These are phyloP conservation scores for Quercus wislizeni DNA, from an alignment of 306 rosid genomes.

Conservation along the genomic window DNA sequence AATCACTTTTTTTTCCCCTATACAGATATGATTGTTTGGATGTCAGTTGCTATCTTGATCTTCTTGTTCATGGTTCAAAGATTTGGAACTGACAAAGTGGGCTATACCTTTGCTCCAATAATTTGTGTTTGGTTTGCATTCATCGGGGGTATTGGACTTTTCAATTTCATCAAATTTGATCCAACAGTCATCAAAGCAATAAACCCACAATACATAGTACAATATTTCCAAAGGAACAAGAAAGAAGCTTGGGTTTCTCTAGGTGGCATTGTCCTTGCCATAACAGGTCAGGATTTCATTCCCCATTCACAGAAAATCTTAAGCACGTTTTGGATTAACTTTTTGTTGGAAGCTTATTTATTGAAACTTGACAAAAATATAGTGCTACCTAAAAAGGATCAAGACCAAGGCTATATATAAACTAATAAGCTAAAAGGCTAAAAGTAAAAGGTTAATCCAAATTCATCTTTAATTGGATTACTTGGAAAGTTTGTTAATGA, in stretches of 20 bases:
- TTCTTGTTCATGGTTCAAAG: constrained; percentile 63
- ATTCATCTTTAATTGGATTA: not conserved
- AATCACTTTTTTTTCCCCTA: not conserved
- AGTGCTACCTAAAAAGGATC: too few relatives aligned
- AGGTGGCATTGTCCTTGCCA: constrained; percentile 68
- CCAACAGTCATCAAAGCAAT: constrained; percentile 58
- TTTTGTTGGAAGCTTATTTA: too few relatives aligned
- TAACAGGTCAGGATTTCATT: constrained; percentile 38
- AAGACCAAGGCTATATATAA: too few relatives aligned
- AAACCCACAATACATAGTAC: constrained; percentile 57
- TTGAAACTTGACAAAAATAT: too few relatives aligned
- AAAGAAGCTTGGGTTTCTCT: constrained; percentile 86
- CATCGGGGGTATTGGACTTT: constrained; percentile 57
- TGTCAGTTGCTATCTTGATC: constrained; percentile 56
- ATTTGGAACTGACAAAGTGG: constrained; percentile 81
- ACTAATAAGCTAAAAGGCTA: too few relatives aligned
- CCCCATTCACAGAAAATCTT: not conserved
- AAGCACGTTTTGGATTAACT: too few relatives aligned
- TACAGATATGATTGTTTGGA: constrained; percentile 55
- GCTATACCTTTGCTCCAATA: constrained; percentile 76
- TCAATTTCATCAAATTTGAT: constrained; percentile 63
- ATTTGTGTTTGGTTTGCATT: constrained; percentile 64
- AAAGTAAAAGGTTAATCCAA: too few relatives aligned
- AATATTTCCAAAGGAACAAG: constrained; percentile 62
- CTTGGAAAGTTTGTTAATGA: not conserved